Percentiles rank a stretch among this genome's conserved stretches.
phyloP scores from a whole-genome alignment of 225 moss, liverwort and hornwort genomes.

The Thuidium tamariscinum region DNA sequence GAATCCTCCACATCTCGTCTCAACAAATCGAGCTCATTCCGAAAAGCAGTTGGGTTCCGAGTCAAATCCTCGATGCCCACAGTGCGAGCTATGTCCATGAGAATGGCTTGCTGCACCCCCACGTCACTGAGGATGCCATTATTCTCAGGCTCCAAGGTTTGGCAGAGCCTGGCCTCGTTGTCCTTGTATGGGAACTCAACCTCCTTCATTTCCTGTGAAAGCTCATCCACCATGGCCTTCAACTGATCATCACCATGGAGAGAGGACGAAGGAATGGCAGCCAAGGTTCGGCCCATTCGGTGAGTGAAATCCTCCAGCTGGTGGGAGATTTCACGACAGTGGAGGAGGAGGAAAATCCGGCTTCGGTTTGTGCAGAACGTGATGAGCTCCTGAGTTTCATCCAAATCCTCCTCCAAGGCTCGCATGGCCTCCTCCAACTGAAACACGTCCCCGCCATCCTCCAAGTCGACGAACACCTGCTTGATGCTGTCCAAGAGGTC shows the following conservation, averaged over 20 bases:
- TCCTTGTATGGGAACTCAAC: slow-evolving; percentile 59
- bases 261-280: slow-evolving; percentile 52
- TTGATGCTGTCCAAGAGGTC: slow-evolving; percentile 36
- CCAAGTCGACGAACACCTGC: slow-evolving; percentile 33
- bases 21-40: slow-evolving; percentile 73
- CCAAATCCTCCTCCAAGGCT: slow-evolving; percentile 48
- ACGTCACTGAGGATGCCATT: slow-evolving; percentile 55
- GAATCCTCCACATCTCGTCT: slow-evolving; percentile 29
- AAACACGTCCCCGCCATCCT: slow-evolving; percentile 37
- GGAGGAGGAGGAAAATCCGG: slow-evolving; percentile 79
- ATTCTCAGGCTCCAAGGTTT: slow-evolving; percentile 72
- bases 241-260: slow-evolving; percentile 51
- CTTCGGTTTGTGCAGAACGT: slow-evolving; percentile 71
- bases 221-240: slow-evolving; percentile 48
- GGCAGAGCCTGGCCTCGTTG: slow-evolving; percentile 74
- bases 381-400: slow-evolving; percentile 66
- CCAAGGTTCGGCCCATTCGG: slow-evolving; percentile 57
- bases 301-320: slow-evolving; percentile 63
- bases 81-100: slow-evolving; percentile 93
- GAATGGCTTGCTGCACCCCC: slow-evolving; percentile 78
- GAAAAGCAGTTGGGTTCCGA: slow-evolving; percentile 63
- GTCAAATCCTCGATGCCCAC: slow-evolving; percentile 71
- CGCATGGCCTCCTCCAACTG: slow-evolving; percentile 39
- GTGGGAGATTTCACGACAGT: slow-evolving; percentile 71
- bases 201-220: slow-evolving; percentile 70